A percentile compares a stretch with the other conserved stretches of the same genome.
Conservation (phyloP, 495 filamentous ascomycete species). For the Penicillium cosmopolitanum region DNA sequence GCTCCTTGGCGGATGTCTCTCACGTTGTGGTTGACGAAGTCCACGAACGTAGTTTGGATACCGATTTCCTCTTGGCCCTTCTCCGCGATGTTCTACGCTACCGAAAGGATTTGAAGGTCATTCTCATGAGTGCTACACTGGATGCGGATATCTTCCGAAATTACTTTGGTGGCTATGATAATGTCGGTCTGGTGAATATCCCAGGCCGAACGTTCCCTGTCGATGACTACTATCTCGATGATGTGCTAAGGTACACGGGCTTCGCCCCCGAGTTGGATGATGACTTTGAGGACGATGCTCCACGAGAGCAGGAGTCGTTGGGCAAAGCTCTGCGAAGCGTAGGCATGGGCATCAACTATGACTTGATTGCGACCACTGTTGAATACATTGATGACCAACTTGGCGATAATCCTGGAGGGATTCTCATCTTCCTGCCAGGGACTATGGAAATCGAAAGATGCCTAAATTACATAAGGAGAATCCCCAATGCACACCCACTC, state of each 20-base stretch:
- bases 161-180: conserved; percentile 74
- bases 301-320: conserved; percentile 50
- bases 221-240: conserved; percentile 86
- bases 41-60: conserved; percentile 93
- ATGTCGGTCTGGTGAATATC: conserved; percentile 81
- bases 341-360: conserved; percentile 90
- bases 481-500: conserved; percentile 76
- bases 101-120: conserved; percentile 83
- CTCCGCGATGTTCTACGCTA: conserved; percentile 79
- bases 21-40: conserved; percentile 98
- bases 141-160: conserved; percentile 84
- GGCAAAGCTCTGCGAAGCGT: conserved; percentile 71
- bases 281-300: conserved; percentile 39
- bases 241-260: conserved; percentile 78
- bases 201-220: conserved; percentile 89
- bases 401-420: conserved; percentile 71
- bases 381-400: conserved; percentile 78
- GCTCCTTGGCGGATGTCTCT: conserved; percentile 82
- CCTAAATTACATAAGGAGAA: conserved; percentile 65
- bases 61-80: conserved; percentile 89
- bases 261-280: conserved; percentile 58
- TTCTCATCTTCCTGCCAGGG: conserved; percentile 91
- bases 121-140: conserved; percentile 97
- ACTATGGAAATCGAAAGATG: conserved; percentile 83
- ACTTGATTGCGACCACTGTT: conserved; percentile 79